phyloP scores from a whole-genome alignment of 768 basidiomycete genomes.

The Termitomyces sp. region DNA sequence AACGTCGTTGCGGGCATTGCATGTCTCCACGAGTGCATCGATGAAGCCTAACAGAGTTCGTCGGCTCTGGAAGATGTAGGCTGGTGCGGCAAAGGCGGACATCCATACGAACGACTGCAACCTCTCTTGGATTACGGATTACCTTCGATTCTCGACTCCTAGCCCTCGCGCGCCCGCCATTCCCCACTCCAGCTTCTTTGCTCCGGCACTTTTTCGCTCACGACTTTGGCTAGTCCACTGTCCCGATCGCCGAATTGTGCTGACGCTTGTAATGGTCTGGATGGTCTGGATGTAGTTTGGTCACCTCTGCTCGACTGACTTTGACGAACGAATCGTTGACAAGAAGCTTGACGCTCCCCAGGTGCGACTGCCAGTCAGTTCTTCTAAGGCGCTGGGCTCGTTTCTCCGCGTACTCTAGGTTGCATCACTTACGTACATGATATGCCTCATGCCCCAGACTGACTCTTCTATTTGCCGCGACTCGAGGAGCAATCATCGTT shows the following conservation, averaged over 20 bases:
- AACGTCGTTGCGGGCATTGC: conserved; percentile 27
- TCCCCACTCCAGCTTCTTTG: conserved; percentile 14
- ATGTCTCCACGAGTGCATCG: conserved; percentile 22
- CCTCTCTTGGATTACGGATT: conserved; percentile 17
- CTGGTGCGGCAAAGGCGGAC: conserved; percentile 21
- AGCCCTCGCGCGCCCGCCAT: conserved; percentile 9
- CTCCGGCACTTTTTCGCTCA: conserved; percentile 16
- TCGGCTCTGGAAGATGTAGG: conserved; percentile 21
- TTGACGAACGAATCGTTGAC: conserved; percentile 12
- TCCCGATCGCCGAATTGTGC: conserved; percentile 16
- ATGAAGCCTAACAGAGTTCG: conserved; percentile 15
- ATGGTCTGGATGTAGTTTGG: conserved; percentile 3
- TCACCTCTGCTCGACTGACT: conserved; percentile 10
- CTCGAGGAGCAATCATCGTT: conserved; percentile 13
- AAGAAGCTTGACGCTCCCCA: conserved; percentile 27
- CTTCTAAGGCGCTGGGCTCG: conserved; percentile 4
- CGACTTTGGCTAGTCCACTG: conserved; percentile 32
- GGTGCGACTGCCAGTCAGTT: conserved; percentile 17
- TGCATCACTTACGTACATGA: conserved; percentile 16
- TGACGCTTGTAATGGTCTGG: conserved; percentile 6
- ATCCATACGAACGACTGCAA: conserved; percentile 17
- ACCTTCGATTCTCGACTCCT: conserved; percentile 10
- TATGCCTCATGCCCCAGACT: conserved; percentile 20
- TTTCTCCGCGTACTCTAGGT: conserved; percentile 11
- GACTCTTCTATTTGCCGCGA: conserved; percentile 11